Evolutionary conservation across 1,139 yeast genomes (phyloP), one percentile per base, ranked within the genome.

Genomic region (Candida labiduridarum): DNA sequence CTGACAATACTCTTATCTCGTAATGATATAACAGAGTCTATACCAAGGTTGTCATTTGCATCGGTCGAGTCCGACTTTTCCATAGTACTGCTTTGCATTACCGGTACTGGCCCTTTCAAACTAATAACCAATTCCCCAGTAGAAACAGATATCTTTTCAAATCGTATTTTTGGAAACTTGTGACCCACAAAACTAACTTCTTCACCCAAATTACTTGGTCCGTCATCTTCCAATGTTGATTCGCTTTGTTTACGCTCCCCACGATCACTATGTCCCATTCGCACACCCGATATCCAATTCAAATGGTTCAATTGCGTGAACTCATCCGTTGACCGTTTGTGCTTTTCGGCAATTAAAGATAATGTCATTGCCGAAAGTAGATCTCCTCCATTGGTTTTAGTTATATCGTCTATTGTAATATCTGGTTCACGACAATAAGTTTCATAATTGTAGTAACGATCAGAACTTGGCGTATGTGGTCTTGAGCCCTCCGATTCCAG

Each of bases 211-310:
- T 89, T 89, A 15, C 84, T 80, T 2, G 87, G 91, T 31, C 75
- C 78, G 54, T 72, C 80, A 52, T 74, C 82, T 35, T 61, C 68
- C 30, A 56, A 50, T 10, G 45, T 39, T 5, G 49, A 31, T 9
- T 49, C 45, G 22, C 56, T 56, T 34, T 53, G 56, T 5, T 58
- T 56, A 9, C 62, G 49, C 3, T 58, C 59, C 7, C 44, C 50
- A 41, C 43, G 48, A 0, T 90, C 90, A 2, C 80, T 69, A 46
- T 80, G 74, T 0, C 95, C 95, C 70, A 82, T 83, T 49, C 94
- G 76, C 6, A 94, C 96, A 45, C 98, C 98, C 0, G 97, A 86
- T 41, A 94, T 86, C 99, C 99, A 94, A 57, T 87, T 85, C 53
- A 94, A 72, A 62, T 92, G 97, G 56, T 85, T 85, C 36, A 82